These are phyloP conservation scores for Cercospora canescens DNA, from an alignment of 2,329 filamentous ascomycete species.

Conservation along the genomic window DNA sequence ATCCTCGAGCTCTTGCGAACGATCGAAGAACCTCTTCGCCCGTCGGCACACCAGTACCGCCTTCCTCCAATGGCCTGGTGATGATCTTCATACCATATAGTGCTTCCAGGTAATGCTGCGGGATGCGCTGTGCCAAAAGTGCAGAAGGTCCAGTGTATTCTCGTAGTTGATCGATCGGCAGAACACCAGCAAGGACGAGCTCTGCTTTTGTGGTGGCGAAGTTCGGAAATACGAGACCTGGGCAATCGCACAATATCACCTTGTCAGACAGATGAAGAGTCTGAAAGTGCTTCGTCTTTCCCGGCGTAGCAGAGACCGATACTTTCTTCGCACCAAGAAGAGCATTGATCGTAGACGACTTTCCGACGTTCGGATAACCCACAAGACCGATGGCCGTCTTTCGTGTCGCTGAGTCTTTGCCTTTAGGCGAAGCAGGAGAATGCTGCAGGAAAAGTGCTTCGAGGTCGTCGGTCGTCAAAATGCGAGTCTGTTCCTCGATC, in stretches of 20 bases:
- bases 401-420: constrained; percentile 49
- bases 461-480: constrained; percentile 88
- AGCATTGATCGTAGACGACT: constrained; percentile 98
- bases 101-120: constrained; percentile 84
- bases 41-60: constrained; percentile 83
- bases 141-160: constrained; percentile 87
- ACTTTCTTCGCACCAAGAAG: constrained; percentile 99
- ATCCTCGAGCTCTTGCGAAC: constrained; percentile 87
- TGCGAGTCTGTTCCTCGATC: constrained; percentile 58
- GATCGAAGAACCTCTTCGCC: constrained; percentile 81
- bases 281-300: constrained; percentile 99
- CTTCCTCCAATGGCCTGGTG: constrained; percentile 81
- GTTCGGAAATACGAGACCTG: constrained; percentile 97
- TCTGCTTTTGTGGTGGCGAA: constrained; percentile 97
- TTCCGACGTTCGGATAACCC: constrained; percentile 97
- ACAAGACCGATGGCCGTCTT: constrained; percentile 92
- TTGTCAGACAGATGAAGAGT: constrained; percentile 90
- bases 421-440: constrained; percentile 55
- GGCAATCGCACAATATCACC: constrained; percentile 94
- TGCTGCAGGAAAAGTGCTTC: constrained; percentile 84
- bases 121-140: constrained; percentile 81
- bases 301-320: constrained; percentile 93
- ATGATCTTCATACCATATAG: constrained; percentile 90
- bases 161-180: constrained; percentile 94
- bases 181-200: constrained; percentile 88